Evolutionary conservation across 1,284 basidiomycete genomes (phyloP), one percentile per base, ranked within the genome.

Genomic region (Lignosus rhinocerotis): DNA sequence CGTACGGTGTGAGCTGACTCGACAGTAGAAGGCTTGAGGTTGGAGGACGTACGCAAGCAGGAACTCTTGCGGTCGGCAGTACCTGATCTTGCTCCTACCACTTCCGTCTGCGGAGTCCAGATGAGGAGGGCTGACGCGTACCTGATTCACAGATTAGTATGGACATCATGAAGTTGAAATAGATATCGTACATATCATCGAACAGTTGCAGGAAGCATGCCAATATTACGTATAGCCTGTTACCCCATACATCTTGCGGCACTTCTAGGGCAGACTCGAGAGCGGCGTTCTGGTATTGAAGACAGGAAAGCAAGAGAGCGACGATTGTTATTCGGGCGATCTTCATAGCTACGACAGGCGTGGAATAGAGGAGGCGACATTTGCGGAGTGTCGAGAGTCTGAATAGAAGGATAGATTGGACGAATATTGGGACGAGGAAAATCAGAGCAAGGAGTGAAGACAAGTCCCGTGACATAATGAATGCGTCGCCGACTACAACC

Each of bases 191-290:
- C 68, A 62, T 47, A 48, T 72, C 64, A 46, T 71, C 69, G 33
- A 68, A 64, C 3, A 72, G 53, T 55, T 72, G 70, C 8, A 70
- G 47, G 34, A 68, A 66, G 68, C 67, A 72, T 36, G 70, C 70
- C 12, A 68, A 51, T 43, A 64, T 68, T 30, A 51, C 21, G 44
- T 34, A 48, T 4, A 39, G 53, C 4, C 12, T 19, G 14, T 7
- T 39, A 25, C 25, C 25, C 53, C 38, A 58, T 55, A 44, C 42
- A 14, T 21, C 17, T n/a, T 33, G 50, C 38, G 17, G 21, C 9
- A 38, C 43, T n/a, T 39, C 21, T 0, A 30, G 34, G 10, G 25
- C 25, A 25, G 25, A 25, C 25, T 25, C 25, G 25, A 25, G 2
- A 25, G 25, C 25, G 4, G 25, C 4, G 25, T 25, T 25, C 25